phyloP scores from a whole-genome alignment of 345 rosid genomes.

The Melaleuca alternifolia region DNA sequence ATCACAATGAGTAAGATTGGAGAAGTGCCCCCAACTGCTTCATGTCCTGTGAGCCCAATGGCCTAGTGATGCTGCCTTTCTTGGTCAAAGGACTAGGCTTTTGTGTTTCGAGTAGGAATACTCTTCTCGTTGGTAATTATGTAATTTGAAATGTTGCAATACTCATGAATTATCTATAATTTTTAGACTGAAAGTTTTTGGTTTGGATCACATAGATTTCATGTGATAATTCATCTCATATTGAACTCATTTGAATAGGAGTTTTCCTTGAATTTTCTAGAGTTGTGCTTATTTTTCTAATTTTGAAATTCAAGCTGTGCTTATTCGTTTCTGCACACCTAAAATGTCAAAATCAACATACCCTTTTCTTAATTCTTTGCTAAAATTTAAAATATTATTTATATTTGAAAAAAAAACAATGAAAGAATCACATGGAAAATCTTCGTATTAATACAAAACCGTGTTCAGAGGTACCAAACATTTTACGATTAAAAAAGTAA shows the following conservation, averaged over 20 bases:
- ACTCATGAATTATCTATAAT: neutral
- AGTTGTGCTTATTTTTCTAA: neutral
- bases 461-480: neutral
- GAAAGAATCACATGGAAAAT: neutral
- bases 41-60: neutral
- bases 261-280: neutral
- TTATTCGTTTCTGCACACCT: neutral
- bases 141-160: neutral
- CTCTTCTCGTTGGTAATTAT: neutral
- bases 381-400: neutral
- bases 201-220: neutral
- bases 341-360: neutral
- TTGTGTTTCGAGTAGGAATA: neutral
- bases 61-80: neutral
- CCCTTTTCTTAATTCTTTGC: neutral
- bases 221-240: neutral
- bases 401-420: neutral
- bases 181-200: neutral
- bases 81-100: neutral
- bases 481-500: neutral
- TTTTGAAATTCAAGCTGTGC: neutral
- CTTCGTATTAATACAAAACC: neutral
- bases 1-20: neutral
- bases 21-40: neutral
- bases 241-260: neutral